These are phyloP conservation scores for Melastoma malabathricum DNA, from an alignment of 345 rosid genomes.

Conservation along the genomic window DNA sequence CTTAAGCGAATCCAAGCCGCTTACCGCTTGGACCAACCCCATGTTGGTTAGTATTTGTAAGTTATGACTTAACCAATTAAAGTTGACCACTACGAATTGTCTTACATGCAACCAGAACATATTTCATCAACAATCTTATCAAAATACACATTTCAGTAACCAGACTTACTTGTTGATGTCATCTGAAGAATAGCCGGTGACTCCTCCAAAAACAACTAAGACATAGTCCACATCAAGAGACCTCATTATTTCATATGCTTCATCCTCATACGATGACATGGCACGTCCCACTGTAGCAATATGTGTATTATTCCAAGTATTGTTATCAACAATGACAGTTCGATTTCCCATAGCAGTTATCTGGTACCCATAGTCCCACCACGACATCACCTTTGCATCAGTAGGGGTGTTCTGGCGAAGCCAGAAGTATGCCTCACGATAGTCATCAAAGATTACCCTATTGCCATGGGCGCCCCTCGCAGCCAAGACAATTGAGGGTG, in stretches of 20 bases:
- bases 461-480: constrained; percentile 98
- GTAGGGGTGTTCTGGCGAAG: constrained; percentile 91
- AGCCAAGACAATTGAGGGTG: constrained; percentile 95
- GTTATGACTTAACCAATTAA: no score
- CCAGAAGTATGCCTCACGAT: constrained; percentile 99
- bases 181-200: constrained; percentile 98
- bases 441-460: constrained; percentile 90
- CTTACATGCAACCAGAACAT: no score
- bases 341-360: constrained; percentile 99
- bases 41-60: no score
- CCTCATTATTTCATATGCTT: constrained; percentile 90
- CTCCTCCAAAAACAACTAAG: constrained; percentile 95
- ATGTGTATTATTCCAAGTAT: constrained; percentile 99
- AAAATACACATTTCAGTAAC: background rate
- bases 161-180: constrained; percentile 82
- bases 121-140: no score
- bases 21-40: no score
- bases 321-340: constrained; percentile 96
- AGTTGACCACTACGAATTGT: no score
- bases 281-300: constrained; percentile 99
- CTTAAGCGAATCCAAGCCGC: no score
- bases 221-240: constrained; percentile 96
- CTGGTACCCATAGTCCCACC: constrained; percentile 99
- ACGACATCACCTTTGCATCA: constrained; percentile 97
- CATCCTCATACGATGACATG: constrained; percentile 95